Evolutionary conservation across 139 green algal genomes (phyloP).

Genomic region (Raphidocelis subcapitata): DNA sequence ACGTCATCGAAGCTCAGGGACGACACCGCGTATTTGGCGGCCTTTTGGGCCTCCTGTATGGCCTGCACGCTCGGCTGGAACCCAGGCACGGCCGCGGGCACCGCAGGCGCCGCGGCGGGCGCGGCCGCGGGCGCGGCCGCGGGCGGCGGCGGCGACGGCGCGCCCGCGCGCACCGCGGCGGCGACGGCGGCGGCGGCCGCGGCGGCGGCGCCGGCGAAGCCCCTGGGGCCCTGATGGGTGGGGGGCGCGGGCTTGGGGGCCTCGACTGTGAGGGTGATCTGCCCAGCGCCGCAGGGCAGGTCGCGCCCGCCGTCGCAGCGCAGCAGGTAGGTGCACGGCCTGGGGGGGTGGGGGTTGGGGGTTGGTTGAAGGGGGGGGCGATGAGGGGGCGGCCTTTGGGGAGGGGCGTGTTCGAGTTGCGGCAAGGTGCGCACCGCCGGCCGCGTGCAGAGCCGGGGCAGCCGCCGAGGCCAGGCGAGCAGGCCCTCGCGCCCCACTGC

Average conservation of each 20-base stretch:
- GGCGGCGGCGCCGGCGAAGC: neutral
- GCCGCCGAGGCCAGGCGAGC: no score
- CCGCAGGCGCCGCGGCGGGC: neutral
- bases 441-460: neutral
- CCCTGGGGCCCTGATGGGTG: neutral
- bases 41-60: conserved; percentile 64
- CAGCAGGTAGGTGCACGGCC: no score
- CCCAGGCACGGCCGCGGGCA: neutral
- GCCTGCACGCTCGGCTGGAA: conserved; percentile 31
- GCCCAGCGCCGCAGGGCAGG: no score
- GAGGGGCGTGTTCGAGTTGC: no score
- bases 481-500: neutral
- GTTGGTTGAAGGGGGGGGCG: no score
- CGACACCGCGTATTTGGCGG: conserved; percentile 67
- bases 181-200: neutral
- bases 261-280: no score
- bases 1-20: conserved; percentile 80
- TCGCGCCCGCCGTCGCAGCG: no score
- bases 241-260: neutral
- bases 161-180: neutral
- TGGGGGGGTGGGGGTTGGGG: no score
- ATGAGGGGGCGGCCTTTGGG: no score
- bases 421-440: no score
- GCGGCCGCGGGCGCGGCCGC: neutral
- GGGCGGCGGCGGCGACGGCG: neutral